Base-by-base conservation (phyloP, 192 early-diverging fungal genomes). In the Podila clonocystis region DNA sequence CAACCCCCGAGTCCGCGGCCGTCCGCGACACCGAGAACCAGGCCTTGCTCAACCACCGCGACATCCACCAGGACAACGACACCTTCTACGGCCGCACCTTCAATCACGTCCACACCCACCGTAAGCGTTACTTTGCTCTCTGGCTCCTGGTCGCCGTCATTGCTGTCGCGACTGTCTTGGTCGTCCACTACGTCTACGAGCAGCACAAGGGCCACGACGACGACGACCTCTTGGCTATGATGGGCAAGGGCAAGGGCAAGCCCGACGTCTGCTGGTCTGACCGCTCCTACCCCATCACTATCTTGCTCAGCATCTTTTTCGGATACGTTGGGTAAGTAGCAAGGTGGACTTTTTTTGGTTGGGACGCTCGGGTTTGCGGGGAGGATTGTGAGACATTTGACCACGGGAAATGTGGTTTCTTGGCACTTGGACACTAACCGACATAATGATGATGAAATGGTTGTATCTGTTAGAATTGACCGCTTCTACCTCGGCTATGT, bases 401-500 rank as follows among this genome's bases (percentile, higher is more conserved):
- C 41, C 41, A 45, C 41, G 41, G 41, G 41, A 3, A 45, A 38
- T 29, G 17, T n/a, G 26, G 24, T 3, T 30, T 29, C 48, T 29
- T 20, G 38, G 41, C 9, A 36, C 28, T 30, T 24, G n/a, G 9
- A n/a, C 29, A 60, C 34, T 17, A 12, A 50, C 34, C 19, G n/a
- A 33, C 28, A 20, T 63, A 15, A 30, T 17, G 55, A 31, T 33
- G 2, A 61, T 28, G 59, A 75, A 60, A 17, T 24, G 2, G 61
- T 5, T 62, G 13, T 74, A n/a, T n/a, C 63, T 38, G 2, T 34
- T 22, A 83, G 85, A 57, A 61, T 88, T 36, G 87, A 88, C 68
- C 87, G 87, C 58, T 88, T 88, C 83, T 88, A 88, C 61, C 82
- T 88, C 34, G 84, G 85, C 55, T 88, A 88, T 28, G 57, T 88